These are phyloP conservation scores for Aspergillus fumigatus DNA, from an alignment of 2,329 filamentous ascomycete genomes.

Conservation along the genomic window DNA sequence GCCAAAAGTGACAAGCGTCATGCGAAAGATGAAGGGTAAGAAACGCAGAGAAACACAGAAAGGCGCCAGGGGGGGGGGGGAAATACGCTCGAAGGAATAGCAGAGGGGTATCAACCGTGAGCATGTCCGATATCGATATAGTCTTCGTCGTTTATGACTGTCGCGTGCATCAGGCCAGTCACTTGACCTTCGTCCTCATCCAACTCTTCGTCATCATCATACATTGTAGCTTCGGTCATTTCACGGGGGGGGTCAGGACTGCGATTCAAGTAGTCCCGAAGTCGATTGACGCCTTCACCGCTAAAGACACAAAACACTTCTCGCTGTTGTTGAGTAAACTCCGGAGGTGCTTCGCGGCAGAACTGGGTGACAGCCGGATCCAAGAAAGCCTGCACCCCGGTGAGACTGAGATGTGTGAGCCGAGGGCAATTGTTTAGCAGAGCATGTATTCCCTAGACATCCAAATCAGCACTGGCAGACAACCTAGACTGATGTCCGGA, in stretches of 20 bases:
- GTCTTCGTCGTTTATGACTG: slow-evolving; percentile 39
- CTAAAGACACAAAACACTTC: slow-evolving; percentile 98
- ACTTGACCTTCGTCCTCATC: slow-evolving; percentile 41
- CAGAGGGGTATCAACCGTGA: slow-evolving; percentile 28
- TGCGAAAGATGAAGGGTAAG: background rate
- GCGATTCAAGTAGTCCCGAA: slow-evolving; percentile 72
- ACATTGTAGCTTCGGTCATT: slow-evolving; percentile 39
- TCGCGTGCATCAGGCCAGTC: slow-evolving; percentile 39
- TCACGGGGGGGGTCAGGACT: slow-evolving; percentile 31
- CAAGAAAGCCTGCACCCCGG: slow-evolving; percentile 86
- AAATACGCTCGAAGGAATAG: slow-evolving; percentile 15
- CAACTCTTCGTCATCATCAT: slow-evolving; percentile 41
- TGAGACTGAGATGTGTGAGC: slow-evolving; percentile 89
- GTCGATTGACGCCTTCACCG: slow-evolving; percentile 70
- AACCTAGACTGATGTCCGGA: background rate
- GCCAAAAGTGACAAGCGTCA: background rate
- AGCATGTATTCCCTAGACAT: slow-evolving; percentile 72
- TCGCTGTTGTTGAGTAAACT: slow-evolving; percentile 93
- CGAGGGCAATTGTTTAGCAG: slow-evolving; percentile 87
- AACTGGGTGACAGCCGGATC: slow-evolving; percentile 77
- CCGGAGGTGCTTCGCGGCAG: slow-evolving; percentile 78
- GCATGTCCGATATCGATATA: slow-evolving; percentile 35
- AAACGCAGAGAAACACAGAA: background rate
- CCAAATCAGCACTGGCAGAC: background rate
- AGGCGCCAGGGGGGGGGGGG: background rate